phyloP scores from a whole-genome alignment of 805 yeast species.

The Brettanomyces bruxellensis region DNA sequence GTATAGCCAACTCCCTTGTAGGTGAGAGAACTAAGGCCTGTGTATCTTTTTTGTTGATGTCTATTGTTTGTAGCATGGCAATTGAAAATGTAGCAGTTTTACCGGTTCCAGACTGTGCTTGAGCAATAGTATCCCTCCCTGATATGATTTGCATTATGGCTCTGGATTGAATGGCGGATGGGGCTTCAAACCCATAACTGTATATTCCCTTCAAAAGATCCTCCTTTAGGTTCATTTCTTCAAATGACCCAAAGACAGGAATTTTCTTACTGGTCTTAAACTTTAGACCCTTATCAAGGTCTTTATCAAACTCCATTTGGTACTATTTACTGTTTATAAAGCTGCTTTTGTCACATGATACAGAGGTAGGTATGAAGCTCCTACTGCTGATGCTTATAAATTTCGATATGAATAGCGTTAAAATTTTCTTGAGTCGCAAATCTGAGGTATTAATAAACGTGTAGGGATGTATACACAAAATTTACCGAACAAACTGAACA shows the following conservation, averaged over 20 bases:
- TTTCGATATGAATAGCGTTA: neutral
- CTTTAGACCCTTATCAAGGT: slow-evolving; percentile 48
- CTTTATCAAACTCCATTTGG: slow-evolving; percentile 52
- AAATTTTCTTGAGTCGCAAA: neutral
- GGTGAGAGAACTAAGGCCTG: slow-evolving; percentile 96
- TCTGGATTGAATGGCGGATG: slow-evolving; percentile 75
- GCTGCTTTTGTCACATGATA: neutral
- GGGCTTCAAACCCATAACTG: slow-evolving; percentile 74
- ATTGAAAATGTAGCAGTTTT: slow-evolving; percentile 86
- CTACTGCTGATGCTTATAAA: neutral
- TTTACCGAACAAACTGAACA: too few relatives aligned
- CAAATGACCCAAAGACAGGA: slow-evolving; percentile 47
- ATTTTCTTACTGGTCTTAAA: slow-evolving; percentile 56
- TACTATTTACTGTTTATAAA: slow-evolving; percentile 1
- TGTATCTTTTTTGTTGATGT: slow-evolving; percentile 60
- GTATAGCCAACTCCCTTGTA: slow-evolving; percentile 94
- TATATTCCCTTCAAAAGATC: slow-evolving; percentile 55
- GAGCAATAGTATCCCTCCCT: slow-evolving; percentile 70
- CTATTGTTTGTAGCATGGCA: slow-evolving; percentile 51
- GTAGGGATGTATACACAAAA: too few relatives aligned
- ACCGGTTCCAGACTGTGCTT: slow-evolving; percentile 87
- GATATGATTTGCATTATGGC: slow-evolving; percentile 73
- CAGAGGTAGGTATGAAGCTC: neutral
- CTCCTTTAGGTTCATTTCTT: slow-evolving; percentile 66
- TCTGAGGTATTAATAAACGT: too few relatives aligned